phyloP scores from a whole-genome alignment of 2,329 filamentous ascomycete genomes.

The Cordyceps fumosorosea region DNA sequence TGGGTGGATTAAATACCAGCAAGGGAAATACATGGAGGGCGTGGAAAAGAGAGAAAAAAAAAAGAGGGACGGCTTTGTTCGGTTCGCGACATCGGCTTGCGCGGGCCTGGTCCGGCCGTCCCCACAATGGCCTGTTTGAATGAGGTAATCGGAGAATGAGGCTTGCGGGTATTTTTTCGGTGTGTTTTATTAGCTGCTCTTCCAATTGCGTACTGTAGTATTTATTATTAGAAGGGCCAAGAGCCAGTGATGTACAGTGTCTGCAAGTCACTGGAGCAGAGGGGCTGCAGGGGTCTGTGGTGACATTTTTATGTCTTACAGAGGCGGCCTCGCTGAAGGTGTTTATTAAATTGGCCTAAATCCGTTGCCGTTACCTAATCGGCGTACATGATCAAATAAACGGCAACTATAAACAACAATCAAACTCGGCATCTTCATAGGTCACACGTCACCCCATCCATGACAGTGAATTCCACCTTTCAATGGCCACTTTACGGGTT shows the following conservation, averaged over 20 bases:
- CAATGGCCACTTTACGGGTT: too few species aligned
- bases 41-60: neutral
- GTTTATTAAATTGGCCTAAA: neutral
- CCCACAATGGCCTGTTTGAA: neutral
- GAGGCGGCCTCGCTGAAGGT: too few species aligned
- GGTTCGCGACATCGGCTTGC: slow-evolving; percentile 8
- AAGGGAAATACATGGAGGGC: neutral
- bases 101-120: slow-evolving; percentile 3
- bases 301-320: neutral
- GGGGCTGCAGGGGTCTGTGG: neutral
- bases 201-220: too few species aligned
- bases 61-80: slow-evolving; percentile 1
- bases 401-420: neutral
- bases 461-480: neutral
- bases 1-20: neutral
- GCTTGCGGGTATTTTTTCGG: neutral
- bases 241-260: neutral
- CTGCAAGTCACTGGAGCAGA: neutral
- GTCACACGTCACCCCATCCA: neutral
- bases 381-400: neutral
- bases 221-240: neutral
- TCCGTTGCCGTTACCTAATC: neutral
- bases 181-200: too few species aligned
- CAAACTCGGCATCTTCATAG: too few species aligned
- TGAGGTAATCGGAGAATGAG: neutral